phyloP scores from a whole-genome alignment of 257 asterid genomes.

The Capsicum pubescens region DNA sequence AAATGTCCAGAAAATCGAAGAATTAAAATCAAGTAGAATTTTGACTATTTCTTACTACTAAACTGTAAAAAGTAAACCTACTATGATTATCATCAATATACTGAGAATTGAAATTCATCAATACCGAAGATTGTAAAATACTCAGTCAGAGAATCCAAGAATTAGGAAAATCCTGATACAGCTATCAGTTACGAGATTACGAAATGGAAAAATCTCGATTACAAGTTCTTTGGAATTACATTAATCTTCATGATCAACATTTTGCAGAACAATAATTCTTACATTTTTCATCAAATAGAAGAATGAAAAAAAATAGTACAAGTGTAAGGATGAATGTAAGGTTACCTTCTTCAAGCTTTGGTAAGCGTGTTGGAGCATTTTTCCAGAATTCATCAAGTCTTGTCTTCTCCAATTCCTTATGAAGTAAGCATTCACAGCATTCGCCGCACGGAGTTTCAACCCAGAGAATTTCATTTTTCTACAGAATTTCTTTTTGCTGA shows the following conservation, averaged over 20 bases:
- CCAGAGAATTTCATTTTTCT: not conserved
- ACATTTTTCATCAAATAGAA: not conserved
- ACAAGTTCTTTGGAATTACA: not conserved
- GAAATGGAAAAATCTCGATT: not conserved
- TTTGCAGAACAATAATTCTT: not conserved
- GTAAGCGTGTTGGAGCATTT: not conserved
- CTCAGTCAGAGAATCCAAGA: not conserved
- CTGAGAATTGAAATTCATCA: too few relatives aligned
- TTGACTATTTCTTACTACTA: too few relatives aligned
- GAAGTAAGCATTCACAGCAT: slow-evolving; percentile 14
- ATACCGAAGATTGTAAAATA: too few relatives aligned
- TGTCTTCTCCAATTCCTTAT: not conserved
- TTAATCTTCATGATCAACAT: not conserved
- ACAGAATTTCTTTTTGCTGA: not conserved
- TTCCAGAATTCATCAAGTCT: not conserved
- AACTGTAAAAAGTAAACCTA: too few relatives aligned
- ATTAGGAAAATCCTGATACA: not conserved
- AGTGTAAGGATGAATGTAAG: not conserved
- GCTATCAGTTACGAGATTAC: not conserved
- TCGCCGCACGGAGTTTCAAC: not conserved
- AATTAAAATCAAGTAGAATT: not conserved
- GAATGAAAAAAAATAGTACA: not conserved
- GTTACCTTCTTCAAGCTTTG: slow-evolving; percentile 1
- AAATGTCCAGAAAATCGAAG: not conserved
- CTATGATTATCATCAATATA: too few relatives aligned